Conservation (phyloP, 148 eudicot species). For the Salicornia ramosissima region DNA sequence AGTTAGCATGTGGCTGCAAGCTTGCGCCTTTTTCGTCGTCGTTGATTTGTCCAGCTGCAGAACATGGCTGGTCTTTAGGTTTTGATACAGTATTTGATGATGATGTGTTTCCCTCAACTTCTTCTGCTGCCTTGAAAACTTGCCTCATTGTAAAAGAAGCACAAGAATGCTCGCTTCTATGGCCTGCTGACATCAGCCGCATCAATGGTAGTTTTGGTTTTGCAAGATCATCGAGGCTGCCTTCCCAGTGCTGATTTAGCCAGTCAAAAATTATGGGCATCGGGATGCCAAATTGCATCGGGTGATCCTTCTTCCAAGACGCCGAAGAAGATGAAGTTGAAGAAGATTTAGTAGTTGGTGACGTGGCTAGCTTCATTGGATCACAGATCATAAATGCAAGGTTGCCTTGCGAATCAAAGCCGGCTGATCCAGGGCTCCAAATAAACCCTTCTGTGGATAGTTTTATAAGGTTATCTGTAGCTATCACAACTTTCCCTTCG, state of each 20-base stretch:
- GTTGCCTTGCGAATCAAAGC: conserved; percentile 87
- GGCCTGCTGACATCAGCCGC: conserved; percentile 67
- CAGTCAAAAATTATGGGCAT: conserved; percentile 82
- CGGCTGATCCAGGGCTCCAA: conserved; percentile 91
- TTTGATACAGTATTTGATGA: conserved; percentile 45
- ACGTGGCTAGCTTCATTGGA: conserved; percentile 95
- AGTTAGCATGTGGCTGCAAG: conserved; percentile 28
- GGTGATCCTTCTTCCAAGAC: conserved; percentile 67
- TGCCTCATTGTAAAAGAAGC: conserved; percentile 78
- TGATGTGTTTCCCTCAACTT: conserved; percentile 49
- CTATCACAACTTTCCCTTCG: conserved; percentile 90
- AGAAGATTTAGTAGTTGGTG: conserved; percentile 64
- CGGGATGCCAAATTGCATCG: conserved; percentile 90
- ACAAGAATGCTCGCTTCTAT: conserved; percentile 73
- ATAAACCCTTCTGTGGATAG: conserved; percentile 67
- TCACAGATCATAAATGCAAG: conserved; percentile 95
- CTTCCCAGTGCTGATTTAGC: conserved; percentile 98
- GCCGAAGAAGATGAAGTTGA: conserved; percentile 72
- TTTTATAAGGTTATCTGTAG: conserved; percentile 95
- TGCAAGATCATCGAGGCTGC: conserved; percentile 84
- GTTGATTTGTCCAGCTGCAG: conserved; percentile 28
- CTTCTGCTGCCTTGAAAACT: conserved; percentile 63
- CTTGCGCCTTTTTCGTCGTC: conserved; percentile 33
- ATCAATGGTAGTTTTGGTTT: conserved; percentile 83
- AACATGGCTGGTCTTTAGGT: conserved; percentile 37